Percentiles rank a stretch among this genome's conserved stretches.
Conservation (phyloP, 2,329 filamentous ascomycete species). For the Xylaria sp. region DNA sequence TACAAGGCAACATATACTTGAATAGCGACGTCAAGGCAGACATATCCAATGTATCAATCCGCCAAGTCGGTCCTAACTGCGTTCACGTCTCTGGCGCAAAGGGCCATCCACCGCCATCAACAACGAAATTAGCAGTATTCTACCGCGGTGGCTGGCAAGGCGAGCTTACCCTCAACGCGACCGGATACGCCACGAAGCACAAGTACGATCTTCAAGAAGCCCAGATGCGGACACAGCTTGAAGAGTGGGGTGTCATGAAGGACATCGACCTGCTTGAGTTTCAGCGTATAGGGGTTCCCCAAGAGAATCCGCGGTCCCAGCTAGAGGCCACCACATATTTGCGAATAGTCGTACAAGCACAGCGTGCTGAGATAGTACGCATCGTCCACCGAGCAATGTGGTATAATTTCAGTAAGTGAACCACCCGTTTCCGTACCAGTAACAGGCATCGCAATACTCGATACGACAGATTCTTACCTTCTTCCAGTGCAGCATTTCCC, state of each 20-base stretch:
- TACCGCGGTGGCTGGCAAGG: constrained; percentile 55
- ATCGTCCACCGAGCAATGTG: constrained; percentile 41
- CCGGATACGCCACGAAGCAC: constrained; percentile 52
- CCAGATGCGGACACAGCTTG: constrained; percentile 44
- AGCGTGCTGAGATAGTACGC: constrained; percentile 36
- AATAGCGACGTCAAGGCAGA: constrained; percentile 55
- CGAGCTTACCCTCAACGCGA: constrained; percentile 52
- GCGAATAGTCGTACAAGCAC: constrained; percentile 51
- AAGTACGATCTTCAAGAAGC: constrained; percentile 57
- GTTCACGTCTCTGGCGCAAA: constrained; percentile 49
- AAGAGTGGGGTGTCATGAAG: constrained; percentile 33
- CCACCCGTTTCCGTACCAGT: neutral
- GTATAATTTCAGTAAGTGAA: constrained; percentile 40
- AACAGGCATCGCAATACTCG: neutral
- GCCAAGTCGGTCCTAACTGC: constrained; percentile 44
- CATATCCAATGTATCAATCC: constrained; percentile 44
- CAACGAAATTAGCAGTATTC: constrained; percentile 58
- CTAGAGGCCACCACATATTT: constrained; percentile 51
- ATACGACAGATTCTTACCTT: neutral
- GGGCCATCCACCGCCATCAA: constrained; percentile 53
- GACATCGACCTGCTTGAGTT: constrained; percentile 59
- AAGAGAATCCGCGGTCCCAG: constrained; percentile 47
- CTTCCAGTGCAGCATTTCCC: constrained; percentile 49
- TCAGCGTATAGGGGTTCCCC: constrained; percentile 50
- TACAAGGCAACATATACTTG: constrained; percentile 54